Conservation (phyloP, 2,329 filamentous ascomycete genomes). For the Claviceps purpurea region DNA sequence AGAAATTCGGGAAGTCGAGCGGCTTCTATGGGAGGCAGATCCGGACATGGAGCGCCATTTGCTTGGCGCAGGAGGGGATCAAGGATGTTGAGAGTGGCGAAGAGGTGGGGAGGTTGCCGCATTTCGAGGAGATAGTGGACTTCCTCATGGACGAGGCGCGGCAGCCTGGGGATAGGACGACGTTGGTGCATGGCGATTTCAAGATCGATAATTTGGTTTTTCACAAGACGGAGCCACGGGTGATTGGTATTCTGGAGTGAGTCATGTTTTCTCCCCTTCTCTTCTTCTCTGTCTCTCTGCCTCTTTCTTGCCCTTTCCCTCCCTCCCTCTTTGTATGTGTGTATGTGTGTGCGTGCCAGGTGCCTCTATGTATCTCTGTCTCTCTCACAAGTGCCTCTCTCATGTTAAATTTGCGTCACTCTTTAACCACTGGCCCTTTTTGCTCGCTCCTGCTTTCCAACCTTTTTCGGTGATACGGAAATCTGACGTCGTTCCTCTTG, state of each 20-base stretch:
- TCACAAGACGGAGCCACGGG: conserved; percentile 72
- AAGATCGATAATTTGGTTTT: conserved; percentile 90
- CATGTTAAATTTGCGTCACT: too few relatives aligned
- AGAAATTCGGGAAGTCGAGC: conserved; percentile 54
- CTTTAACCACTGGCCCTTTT: neutral
- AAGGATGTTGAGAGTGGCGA: conserved; percentile 64
- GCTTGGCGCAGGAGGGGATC: conserved; percentile 60
- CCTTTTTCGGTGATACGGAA: neutral
- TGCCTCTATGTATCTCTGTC: too few relatives aligned
- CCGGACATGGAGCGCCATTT: conserved; percentile 68
- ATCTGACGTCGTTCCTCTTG: neutral
- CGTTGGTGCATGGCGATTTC: conserved; percentile 87
- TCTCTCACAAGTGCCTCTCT: too few relatives aligned
- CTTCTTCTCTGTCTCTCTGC: neutral
- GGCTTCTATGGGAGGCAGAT: conserved; percentile 84
- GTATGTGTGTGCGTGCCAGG: too few relatives aligned
- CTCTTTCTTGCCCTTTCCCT: neutral
- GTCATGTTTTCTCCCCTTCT: conserved; percentile 13
- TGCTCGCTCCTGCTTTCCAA: neutral
- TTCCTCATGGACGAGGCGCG: conserved; percentile 60
- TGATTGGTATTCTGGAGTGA: conserved; percentile 84
- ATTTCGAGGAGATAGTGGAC: conserved; percentile 64
- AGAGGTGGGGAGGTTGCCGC: conserved; percentile 68
- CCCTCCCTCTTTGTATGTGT: neutral
- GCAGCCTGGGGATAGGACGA: conserved; percentile 65